Conservation (phyloP, 345 rosid genomes). For the Rhodamnia argentea region DNA sequence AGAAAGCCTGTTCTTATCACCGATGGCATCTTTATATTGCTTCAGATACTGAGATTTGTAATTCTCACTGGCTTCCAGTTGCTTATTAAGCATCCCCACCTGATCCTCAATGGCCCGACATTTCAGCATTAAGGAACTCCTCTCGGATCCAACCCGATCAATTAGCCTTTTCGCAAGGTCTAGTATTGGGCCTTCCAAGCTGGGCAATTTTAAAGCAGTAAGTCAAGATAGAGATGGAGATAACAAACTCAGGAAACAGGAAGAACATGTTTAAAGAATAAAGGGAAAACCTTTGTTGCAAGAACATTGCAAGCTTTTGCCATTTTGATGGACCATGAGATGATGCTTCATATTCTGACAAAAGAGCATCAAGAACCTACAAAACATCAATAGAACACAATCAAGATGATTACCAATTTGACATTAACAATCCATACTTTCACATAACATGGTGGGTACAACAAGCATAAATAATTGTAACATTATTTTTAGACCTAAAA, state of each 20-base stretch:
- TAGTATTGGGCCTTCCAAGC: constrained; percentile 87
- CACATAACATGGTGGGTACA: background rate
- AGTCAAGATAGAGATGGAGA: background rate
- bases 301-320: constrained; percentile 80
- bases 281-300: constrained; percentile 63
- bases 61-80: constrained; percentile 81
- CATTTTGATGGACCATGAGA: constrained; percentile 92
- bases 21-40: constrained; percentile 89
- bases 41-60: constrained; percentile 74
- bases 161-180: constrained; percentile 75
- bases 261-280: background rate
- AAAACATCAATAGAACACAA: background rate
- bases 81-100: constrained; percentile 62
- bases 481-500: background rate
- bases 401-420: background rate
- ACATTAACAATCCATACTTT: background rate
- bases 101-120: constrained; percentile 86
- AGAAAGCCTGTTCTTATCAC: constrained; percentile 80
- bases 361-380: constrained; percentile 81
- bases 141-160: constrained; percentile 81
- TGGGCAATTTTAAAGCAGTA: constrained; percentile 7
- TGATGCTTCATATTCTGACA: constrained; percentile 68
- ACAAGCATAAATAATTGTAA: background rate
- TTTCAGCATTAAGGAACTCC: constrained; percentile 62
- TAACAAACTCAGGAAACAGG: background rate